phyloP scores from a whole-genome alignment of 371 early-diverging fungal species.

The Choanephora cucurbitarum region DNA sequence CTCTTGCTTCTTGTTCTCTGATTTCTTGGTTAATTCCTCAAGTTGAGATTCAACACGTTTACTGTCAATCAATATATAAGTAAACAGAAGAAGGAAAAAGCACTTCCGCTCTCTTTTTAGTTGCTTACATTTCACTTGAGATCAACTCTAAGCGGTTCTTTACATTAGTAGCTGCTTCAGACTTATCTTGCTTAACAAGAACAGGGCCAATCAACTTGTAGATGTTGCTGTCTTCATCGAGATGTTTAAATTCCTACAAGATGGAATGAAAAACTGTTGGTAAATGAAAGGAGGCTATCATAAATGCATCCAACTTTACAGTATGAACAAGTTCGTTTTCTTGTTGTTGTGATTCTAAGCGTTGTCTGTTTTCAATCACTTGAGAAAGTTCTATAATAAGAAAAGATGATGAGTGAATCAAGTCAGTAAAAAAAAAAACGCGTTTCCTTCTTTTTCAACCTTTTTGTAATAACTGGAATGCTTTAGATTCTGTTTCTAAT shows the following conservation, averaged over 20 bases:
- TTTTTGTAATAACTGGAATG: constrained; percentile 64
- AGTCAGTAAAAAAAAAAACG: not conserved
- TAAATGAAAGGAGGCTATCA: too few species aligned
- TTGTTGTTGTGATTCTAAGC: constrained; percentile 91
- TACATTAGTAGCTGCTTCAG: constrained; percentile 87
- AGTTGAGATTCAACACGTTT: constrained; percentile 83
- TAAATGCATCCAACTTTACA: too few species aligned
- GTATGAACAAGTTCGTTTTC: constrained; percentile 93
- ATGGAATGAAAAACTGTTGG: not conserved
- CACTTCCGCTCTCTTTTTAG: too few species aligned
- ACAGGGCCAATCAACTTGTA: constrained; percentile 97
- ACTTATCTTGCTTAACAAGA: constrained; percentile 88
- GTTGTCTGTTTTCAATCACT: constrained; percentile 77
- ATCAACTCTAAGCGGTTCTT: constrained; percentile 94
- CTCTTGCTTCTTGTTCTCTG: constrained; percentile 77
- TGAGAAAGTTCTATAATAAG: constrained; percentile 79
- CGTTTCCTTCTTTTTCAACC: constrained; percentile 34
- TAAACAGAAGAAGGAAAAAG: not conserved
- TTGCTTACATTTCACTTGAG: constrained; percentile 78
- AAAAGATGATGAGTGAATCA: too few species aligned
- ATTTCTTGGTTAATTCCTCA: constrained; percentile 74
- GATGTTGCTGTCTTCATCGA: constrained; percentile 81
- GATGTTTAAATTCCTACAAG: constrained; percentile 79
- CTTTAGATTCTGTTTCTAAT: constrained; percentile 67
- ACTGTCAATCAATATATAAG: constrained; percentile 40